A percentile compares a stretch with the other conserved stretches of the same genome.
Conservation (phyloP, 1,284 basidiomycete species). For the Boletellus deceptivus region DNA sequence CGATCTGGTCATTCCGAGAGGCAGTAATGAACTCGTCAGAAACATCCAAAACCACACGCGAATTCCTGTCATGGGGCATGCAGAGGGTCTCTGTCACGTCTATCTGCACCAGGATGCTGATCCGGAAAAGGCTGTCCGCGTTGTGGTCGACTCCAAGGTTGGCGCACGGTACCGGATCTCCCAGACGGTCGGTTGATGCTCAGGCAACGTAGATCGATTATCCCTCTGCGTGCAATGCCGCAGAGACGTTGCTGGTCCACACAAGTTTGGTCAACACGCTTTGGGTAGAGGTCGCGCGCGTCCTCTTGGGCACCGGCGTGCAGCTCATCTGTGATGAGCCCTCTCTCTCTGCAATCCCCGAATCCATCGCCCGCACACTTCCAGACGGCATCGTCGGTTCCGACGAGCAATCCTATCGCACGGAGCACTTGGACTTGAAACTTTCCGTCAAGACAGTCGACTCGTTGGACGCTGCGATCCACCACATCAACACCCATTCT, state of each 20-base stretch:
- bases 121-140: slow-evolving; percentile 72
- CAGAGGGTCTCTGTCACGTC: slow-evolving; percentile 90
- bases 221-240: slow-evolving; percentile 94
- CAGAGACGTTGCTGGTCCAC: slow-evolving; percentile 90
- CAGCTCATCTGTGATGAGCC: slow-evolving; percentile 76
- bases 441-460: slow-evolving; percentile 78
- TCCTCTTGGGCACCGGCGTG: slow-evolving; percentile 71
- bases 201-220: slow-evolving; percentile 72
- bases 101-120: slow-evolving; percentile 87
- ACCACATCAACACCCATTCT: slow-evolving; percentile 90
- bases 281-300: slow-evolving; percentile 79
- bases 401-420: slow-evolving; percentile 67
- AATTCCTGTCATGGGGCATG: slow-evolving; percentile 99
- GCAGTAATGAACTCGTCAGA: slow-evolving; percentile 87
- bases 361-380: slow-evolving; percentile 30
- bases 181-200: neutral
- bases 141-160: slow-evolving; percentile 92
- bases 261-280: slow-evolving; percentile 63
- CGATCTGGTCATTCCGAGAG: slow-evolving; percentile 95
- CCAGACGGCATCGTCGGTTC: slow-evolving; percentile 51
- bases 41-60: slow-evolving; percentile 88
- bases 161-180: slow-evolving; percentile 11
- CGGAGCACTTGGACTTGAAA: slow-evolving; percentile 85
- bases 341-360: slow-evolving; percentile 54
- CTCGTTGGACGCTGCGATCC: slow-evolving; percentile 72